A percentile compares a stretch with the other conserved stretches of the same genome.
Conservation (phyloP, 805 yeast species). For the Tetrapisispora nanseiensis region DNA sequence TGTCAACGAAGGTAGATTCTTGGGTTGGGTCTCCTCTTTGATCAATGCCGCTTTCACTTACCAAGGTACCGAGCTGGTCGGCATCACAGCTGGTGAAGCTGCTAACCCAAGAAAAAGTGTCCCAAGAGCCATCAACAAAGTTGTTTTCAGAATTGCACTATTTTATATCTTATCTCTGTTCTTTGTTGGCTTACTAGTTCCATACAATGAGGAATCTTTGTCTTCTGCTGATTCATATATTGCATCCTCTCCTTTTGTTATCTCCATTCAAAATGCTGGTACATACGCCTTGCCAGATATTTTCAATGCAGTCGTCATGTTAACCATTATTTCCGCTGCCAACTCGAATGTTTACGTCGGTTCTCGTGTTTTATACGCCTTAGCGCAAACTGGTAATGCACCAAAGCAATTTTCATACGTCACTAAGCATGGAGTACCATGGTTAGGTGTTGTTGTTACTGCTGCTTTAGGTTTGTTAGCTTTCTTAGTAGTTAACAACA, state of each 20-base stretch:
- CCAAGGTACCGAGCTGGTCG: conserved; percentile 52
- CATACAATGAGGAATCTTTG: conserved; percentile 47
- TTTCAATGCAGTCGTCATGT: conserved; percentile 60
- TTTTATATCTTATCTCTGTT: conserved; percentile 53
- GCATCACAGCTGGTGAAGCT: conserved; percentile 52
- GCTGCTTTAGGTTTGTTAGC: conserved; percentile 51
- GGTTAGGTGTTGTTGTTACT: conserved; percentile 43
- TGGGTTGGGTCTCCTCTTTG: conserved; percentile 46
- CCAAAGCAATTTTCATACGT: conserved; percentile 48
- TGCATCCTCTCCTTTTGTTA: conserved; percentile 56
- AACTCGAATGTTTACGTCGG: conserved; percentile 69
- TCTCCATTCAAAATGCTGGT: conserved; percentile 58
- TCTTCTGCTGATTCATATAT: conserved; percentile 29
- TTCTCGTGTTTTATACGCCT: conserved; percentile 55
- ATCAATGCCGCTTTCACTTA: conserved; percentile 49
- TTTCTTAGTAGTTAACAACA: conserved; percentile 40
- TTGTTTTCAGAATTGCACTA: conserved; percentile 49
- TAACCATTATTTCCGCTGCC: conserved; percentile 65
- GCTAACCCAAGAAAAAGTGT: conserved; percentile 58
- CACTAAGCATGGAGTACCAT: conserved; percentile 52
- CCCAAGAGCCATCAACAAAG: conserved; percentile 58
- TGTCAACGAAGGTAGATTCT: conserved; percentile 36
- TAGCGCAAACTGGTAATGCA: conserved; percentile 51
- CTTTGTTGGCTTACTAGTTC: conserved; percentile 56
- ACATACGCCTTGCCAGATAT: conserved; percentile 58